Percentiles rank a stretch among this genome's conserved stretches.
These are phyloP conservation scores for Parastagonospora avenae DNA, from an alignment of 2,329 filamentous ascomycete genomes.

Conservation along the genomic window DNA sequence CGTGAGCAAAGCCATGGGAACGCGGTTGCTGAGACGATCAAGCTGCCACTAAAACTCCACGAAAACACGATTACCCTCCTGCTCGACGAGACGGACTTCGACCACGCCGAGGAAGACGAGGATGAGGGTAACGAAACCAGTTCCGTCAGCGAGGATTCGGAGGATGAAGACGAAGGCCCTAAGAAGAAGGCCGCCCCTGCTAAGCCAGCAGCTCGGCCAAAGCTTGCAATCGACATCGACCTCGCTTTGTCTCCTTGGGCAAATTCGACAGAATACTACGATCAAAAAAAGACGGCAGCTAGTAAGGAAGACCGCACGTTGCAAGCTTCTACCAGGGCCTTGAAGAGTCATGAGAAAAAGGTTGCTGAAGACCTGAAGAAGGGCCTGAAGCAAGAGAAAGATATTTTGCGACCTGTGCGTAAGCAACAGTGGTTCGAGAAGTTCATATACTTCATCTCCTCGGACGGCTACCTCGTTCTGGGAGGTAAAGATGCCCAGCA, in stretches of 20 bases:
- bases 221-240: constrained; percentile 80
- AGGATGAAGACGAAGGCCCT: constrained; percentile 59
- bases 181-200: constrained; percentile 54
- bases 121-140: constrained; percentile 64
- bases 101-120: constrained; percentile 65
- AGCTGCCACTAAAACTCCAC: constrained; percentile 83
- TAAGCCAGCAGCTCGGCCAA: constrained; percentile 44
- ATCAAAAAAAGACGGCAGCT: constrained; percentile 81
- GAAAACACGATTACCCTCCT: constrained; percentile 86
- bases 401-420: constrained; percentile 79
- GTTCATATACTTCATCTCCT: constrained; percentile 93
- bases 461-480: constrained; percentile 90
- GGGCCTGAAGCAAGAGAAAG: constrained; percentile 88
- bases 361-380: constrained; percentile 85
- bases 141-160: constrained; percentile 68
- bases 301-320: constrained; percentile 87
- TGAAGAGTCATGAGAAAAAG: constrained; percentile 90
- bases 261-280: constrained; percentile 91
- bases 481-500: constrained; percentile 88
- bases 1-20: constrained; percentile 82
- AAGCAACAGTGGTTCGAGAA: constrained; percentile 96
- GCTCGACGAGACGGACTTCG: constrained; percentile 71
- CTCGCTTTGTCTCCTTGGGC: constrained; percentile 81
- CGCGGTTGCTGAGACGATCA: constrained; percentile 84
- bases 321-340: constrained; percentile 77